Base-by-base conservation (phyloP, 163 green algal species). In the Volvox carteri region DNA sequence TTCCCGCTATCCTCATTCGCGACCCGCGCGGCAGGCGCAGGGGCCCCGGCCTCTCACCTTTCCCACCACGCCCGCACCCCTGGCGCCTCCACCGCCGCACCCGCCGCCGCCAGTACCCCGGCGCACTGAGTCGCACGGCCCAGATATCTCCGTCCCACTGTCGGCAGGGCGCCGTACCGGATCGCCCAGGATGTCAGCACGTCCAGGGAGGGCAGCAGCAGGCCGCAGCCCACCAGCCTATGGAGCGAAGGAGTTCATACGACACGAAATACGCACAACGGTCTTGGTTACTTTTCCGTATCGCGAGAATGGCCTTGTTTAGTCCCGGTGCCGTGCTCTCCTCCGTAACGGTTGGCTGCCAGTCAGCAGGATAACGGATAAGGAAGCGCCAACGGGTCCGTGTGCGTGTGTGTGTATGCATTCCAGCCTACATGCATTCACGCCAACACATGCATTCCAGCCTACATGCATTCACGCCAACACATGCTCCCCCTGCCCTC, bases 61-160 rank as follows among this genome's bases (percentile, higher is more conserved):
- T 88, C 83, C 83, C 83, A 88, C 83, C 83, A 88, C 50, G 14
- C 7, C 50, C 68, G 35, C 37, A 88, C 83, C 1, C 50, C 83
- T 14, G 37, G 3, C 25, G 52, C 48, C 9, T 88, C 83, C 37
- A n/a, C 68, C 37, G 50, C 67, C 50, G n/a, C 28, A 1, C 68
- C 83, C 68, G 67, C 83, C 68, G 83, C 83, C 68, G 68, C 68
- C 68, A 88, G 68, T 67, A 74, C 50, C 14, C 83, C 83, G 21
- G 67, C 68, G 12, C 65, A 70, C 83, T 88, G 83, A 23, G 50
- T 52, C 3, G 48, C 67, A 21, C 83, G 83, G 1, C 44, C 48
- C 68, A 88, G 67, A 37, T 81, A 16, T n/a, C 50, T 37, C 30
- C 83, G 83, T 12, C 83, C 83, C n/a, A 25, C 7, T 1, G 44